Evolutionary conservation across 2,329 filamentous ascomycete species (phyloP).

Genomic region (Juglanconis sp.): DNA sequence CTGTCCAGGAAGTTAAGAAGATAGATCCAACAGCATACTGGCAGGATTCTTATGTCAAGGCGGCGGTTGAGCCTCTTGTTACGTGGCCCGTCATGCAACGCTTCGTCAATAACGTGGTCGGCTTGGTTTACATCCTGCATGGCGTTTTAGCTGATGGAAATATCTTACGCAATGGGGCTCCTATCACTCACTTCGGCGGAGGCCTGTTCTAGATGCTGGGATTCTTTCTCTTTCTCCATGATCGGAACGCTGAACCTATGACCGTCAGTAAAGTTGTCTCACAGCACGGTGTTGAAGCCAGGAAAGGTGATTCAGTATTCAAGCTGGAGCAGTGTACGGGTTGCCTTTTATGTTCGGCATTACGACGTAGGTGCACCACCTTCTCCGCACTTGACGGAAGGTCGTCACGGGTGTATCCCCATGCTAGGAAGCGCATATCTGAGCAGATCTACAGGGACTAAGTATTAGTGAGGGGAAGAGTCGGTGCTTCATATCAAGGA

Average conservation of each 20-base stretch:
- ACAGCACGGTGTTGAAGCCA: background rate
- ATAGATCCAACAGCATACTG: slow-evolving; percentile 24
- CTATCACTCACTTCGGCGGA: background rate
- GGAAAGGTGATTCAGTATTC: background rate
- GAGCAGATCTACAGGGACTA: too few species aligned
- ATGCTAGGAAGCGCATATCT: too few species aligned
- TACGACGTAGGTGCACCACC: background rate
- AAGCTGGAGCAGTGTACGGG: background rate
- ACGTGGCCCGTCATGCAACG: background rate
- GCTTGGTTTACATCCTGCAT: background rate
- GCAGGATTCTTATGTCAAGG: slow-evolving; percentile 25
- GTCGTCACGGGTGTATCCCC: background rate
- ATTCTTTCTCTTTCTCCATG: background rate
- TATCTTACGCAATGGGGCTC: background rate
- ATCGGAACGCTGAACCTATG: background rate
- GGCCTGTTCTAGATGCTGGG: background rate
- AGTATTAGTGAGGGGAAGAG: too few species aligned
- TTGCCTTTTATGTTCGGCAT: background rate
- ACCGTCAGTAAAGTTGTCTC: background rate
- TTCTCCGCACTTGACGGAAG: background rate
- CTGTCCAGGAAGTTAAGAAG: slow-evolving; percentile 26
- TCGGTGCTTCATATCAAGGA: too few species aligned
- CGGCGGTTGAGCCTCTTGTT: slow-evolving; percentile 20
- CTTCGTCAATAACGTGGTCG: background rate
- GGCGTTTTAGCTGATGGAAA: background rate